A percentile compares a stretch with the other conserved stretches of the same genome.
These are phyloP conservation scores for Eucalyptus fibrosa DNA, from an alignment of 345 rosid species.

Conservation along the genomic window DNA sequence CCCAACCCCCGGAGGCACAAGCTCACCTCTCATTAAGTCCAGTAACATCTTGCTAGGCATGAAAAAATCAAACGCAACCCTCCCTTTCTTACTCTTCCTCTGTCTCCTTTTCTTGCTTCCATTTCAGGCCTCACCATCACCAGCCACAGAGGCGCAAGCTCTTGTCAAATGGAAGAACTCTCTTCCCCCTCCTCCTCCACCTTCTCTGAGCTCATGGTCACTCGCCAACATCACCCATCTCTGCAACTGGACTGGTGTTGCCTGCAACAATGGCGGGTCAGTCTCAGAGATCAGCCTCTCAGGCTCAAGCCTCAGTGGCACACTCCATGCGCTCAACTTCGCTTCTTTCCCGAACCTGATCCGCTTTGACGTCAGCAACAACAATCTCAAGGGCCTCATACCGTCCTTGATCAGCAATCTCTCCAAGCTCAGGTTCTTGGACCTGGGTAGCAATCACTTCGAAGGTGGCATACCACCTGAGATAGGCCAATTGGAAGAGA, in stretches of 20 bases:
- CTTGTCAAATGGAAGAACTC: conserved; percentile 40
- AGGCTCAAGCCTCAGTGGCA: conserved; percentile 11
- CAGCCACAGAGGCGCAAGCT: conserved; percentile 42
- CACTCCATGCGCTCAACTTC: conserved; percentile 28
- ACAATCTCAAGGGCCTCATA: conserved; percentile 7
- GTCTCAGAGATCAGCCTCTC: conserved; percentile 29
- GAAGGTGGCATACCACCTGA: neutral
- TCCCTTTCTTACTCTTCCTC: neutral
- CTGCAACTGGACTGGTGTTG: conserved; percentile 55
- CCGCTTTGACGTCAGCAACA: conserved; percentile 34
- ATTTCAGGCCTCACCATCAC: conserved; percentile 10
- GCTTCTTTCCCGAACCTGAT: conserved; percentile 30
- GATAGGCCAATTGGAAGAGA: neutral
- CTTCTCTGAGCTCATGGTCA: conserved; percentile 49
- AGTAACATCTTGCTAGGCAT: no score
- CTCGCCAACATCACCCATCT: conserved; percentile 21
- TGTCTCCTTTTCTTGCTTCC: conserved; percentile 6
- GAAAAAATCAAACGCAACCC: neutral
- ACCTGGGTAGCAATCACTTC: neutral
- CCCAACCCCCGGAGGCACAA: no score
- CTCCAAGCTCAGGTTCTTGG: neutral
- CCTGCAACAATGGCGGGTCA: conserved; percentile 9
- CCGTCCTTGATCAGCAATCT: neutral
- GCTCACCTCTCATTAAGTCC: no score
- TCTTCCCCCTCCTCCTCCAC: neutral